Base-by-base conservation (phyloP, 352 stramenopile genomes). In the Globisporangium camurandrum region DNA sequence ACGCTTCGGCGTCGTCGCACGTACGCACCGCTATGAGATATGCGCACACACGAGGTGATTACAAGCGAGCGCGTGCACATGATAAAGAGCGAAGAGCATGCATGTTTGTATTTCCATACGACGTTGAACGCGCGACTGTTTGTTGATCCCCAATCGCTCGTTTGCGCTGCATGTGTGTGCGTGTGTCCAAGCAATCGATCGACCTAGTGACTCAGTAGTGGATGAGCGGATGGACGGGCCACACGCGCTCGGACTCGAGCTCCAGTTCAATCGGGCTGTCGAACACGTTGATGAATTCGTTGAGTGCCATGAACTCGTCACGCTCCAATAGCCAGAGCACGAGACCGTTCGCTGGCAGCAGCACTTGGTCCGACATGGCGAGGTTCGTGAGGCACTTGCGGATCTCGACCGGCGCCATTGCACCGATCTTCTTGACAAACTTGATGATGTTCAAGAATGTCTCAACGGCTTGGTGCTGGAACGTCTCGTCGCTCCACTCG, bases 221-320 rank as follows among this genome's bases (percentile, higher is more conserved):
- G 28, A 88, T 71, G n/a, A 88, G 65, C 30, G 74, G 74, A 56
- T 82, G 71, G 30, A 86, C 65, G 10, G 77, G 77, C 77, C 77
- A 88, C 33, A 86, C 71, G n/a, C 77, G 71, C 58, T 88, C 74
- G 19, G 71, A 82, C 51, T 88, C 74, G 44, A 88, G 64, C 45
- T 84, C 64, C 9, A 84, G 51, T 14, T 44, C 49, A 31, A 85
- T 59, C 4, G 71, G 74, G 1, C 22, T 61, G 33, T 66, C 64
- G 43, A 69, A 82, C 6, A 76, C 50, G 19, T 60, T 44, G 1
- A 82, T 54, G 48, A 79, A 85, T 49, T 88, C 71, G 19, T 78
- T 64, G 17, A 86, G 23, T 1, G 54, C 69, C 74, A 88, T 85
- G 47, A 88, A 61, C 42, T 86, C 71, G n/a, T 86, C 74, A 10